phyloP scores from a whole-genome alignment of 192 early-diverging fungal genomes.

The Rhizophagus sp. region DNA sequence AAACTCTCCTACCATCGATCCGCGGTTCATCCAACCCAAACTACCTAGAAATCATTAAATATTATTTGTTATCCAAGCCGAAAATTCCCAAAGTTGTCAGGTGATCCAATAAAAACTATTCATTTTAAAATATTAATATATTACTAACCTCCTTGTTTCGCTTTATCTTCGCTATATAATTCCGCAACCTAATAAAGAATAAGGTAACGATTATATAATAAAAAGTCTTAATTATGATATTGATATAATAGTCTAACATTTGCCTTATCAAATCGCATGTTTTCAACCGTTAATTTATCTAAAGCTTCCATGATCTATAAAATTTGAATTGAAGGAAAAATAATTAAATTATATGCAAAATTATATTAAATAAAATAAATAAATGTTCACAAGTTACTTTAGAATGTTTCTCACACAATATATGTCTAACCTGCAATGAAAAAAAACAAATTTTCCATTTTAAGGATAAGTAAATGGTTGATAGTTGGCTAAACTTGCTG shows the following conservation, averaged over 20 bases:
- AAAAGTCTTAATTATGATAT: neutral
- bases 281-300: slow-evolving; percentile 36
- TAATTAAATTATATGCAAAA: no score
- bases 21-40: slow-evolving; percentile 78
- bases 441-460: neutral
- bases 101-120: neutral
- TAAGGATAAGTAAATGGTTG: neutral
- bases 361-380: no score
- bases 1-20: slow-evolving; percentile 66
- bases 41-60: slow-evolving; percentile 34
- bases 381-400: slow-evolving; percentile 46
- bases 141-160: slow-evolving; percentile 66
- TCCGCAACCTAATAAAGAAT: slow-evolving; percentile 60
- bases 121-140: neutral
- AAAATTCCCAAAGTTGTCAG: no score
- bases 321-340: no score
- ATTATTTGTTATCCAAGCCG: neutral
- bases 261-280: slow-evolving; percentile 61
- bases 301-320: slow-evolving; percentile 33
- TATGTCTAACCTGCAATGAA: slow-evolving; percentile 68
- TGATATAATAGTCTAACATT: neutral
- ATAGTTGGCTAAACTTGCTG: neutral
- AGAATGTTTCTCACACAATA: slow-evolving; percentile 82
- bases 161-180: slow-evolving; percentile 81
- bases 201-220: neutral